Base-by-base conservation (phyloP, 306 rosid species). In the Vigna nakashimae region DNA sequence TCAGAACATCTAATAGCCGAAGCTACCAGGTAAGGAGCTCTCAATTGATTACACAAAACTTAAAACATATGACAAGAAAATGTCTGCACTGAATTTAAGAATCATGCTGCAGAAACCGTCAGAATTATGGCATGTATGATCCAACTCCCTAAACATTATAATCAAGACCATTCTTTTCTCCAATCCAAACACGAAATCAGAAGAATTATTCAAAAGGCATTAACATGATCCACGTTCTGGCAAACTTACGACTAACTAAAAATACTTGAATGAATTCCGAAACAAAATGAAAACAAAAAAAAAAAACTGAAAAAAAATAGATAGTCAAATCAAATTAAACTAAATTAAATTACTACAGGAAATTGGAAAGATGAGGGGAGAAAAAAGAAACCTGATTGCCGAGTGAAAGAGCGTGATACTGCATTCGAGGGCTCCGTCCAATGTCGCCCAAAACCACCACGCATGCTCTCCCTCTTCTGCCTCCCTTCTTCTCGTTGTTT, bases 361-460 rank as follows among this genome's bases (percentile, higher is more conserved):
- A 56, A 64, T 70, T 17, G 16, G 1, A 62, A 7, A 62, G 14
- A 58, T 28, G 11, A 30, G 28, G 34, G 43, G 40, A 18, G 7
- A 26, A 38, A 57, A 52, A 58, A 13, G 6, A 53, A 45, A 92
- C 98, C 93, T 95, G 99, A 83, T 91, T 86, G 11, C 97, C 91
- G 30, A 92, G 91, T 43, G 99, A 95, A 78, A 95, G 93, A 78
- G 99, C 95, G 16, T 95, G 99, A 38, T 89, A 95, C 75, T 95
- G 98, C 99, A 95, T 95, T 78, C 99, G 88, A 80, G 99, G 99
- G 76, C 96, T 95, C 48, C 99, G 98, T 65, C 98, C 98, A 46
- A 95, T 84, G 81, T 95, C 98, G 1, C 98, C 98, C 63, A 95
- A 83, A 68, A 95, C 98, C 57, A 95, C 96, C 16, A 95, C 91